Conservation (phyloP, 306 rosid species). For the Pueraria montana region DNA sequence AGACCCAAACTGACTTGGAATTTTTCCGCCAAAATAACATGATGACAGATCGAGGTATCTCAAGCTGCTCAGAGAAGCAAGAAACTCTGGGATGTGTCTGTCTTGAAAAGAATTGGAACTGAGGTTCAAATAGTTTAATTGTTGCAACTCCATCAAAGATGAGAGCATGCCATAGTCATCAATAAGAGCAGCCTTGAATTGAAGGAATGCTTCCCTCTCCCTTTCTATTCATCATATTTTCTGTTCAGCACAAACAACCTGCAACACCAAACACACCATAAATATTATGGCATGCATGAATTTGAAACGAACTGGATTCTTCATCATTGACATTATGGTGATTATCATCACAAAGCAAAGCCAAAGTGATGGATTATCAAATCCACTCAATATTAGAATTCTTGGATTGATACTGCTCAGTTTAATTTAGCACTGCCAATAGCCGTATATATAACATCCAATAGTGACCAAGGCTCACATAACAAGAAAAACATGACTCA, state of each 20-base stretch:
- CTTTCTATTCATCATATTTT: neutral
- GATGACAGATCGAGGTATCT: too few species aligned
- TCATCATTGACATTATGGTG: neutral
- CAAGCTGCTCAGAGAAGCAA: too few species aligned
- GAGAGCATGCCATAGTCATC: conserved; percentile 17
- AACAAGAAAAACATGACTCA: too few species aligned
- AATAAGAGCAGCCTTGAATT: conserved; percentile 13
- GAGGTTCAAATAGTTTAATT: too few species aligned
- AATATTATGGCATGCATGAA: neutral
- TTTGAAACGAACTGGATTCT: neutral
- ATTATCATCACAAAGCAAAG: neutral
- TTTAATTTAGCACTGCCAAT: neutral
- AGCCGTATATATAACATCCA: neutral
- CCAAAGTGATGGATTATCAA: neutral
- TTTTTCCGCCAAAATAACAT: too few species aligned
- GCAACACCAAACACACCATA: neutral
- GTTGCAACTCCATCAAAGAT: neutral
- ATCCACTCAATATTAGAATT: too few species aligned
- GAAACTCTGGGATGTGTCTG: too few species aligned
- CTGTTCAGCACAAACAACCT: too few species aligned
- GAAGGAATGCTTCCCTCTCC: conserved; percentile 32
- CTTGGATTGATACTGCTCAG: neutral
- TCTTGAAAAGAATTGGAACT: too few species aligned
- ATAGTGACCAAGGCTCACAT: too few species aligned
- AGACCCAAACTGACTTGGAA: too few species aligned